Evolutionary conservation across 2,329 filamentous ascomycete species (phyloP), one percentile per base, ranked within the genome.

Genomic region (Aspergillus cejpii): DNA sequence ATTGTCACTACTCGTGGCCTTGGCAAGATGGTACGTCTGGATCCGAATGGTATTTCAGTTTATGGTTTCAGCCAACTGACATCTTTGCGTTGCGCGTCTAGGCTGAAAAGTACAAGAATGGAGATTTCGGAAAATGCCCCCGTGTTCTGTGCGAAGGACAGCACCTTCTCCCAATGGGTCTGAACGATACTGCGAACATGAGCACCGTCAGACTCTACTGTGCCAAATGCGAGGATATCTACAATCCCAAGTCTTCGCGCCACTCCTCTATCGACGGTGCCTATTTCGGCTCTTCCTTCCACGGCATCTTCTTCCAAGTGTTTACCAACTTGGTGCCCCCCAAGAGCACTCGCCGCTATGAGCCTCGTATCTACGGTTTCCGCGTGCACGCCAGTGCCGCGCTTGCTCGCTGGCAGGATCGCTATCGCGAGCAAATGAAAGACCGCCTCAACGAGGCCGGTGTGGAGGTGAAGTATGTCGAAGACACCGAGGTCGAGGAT

Each of bases 81-180:
- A 37, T 24, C 4, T 11, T 3, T 15, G n/a, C n/a, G 7, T 17
- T 11, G 14, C 44, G 28, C 11, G 20, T 31, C 37, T 60, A 97
- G 91, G 84, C 97, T 50, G 92, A 98, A 57, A 98, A 98, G 69
- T 98, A 95, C 71, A 98, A 98, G 65, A 95, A 95, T 66, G 86
- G 83, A 57, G 91, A 97, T 65, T 98, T 98, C 64, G 92, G 92
- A 55, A 97, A 96, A 74, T 98, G 92, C 65, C 92, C 92, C 5
- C 87, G 92, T 59, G 92, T 98, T 50, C 83, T 94, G 75, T 98
- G 92, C 73, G 83, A 94, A 61, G 86, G 85, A 8, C 90, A 98
- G 65, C 89, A 90, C 5, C 81, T 98, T 29, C 80, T 98, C 21
- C 92, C 92, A 37, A 94, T 96, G 81, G 92, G 92, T 52, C 85